A percentile compares a stretch with the other conserved stretches of the same genome.
These are phyloP conservation scores for Auriscalpium vulgare DNA, from an alignment of 768 basidiomycete species.

Conservation along the genomic window DNA sequence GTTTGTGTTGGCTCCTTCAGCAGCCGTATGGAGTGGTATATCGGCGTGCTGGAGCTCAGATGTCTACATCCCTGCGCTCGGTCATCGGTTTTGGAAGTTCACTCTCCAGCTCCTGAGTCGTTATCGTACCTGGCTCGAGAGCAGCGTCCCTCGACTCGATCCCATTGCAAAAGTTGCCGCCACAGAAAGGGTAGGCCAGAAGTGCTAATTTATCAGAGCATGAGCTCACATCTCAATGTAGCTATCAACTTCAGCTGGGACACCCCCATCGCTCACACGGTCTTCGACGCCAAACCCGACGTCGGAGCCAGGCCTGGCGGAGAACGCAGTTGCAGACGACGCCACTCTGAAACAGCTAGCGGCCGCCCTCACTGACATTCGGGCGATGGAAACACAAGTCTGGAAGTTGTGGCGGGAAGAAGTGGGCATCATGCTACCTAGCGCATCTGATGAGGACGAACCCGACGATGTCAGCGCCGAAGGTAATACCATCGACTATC, in stretches of 20 bases:
- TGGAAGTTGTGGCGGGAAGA: slow-evolving; percentile 60
- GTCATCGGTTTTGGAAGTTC: slow-evolving; percentile 83
- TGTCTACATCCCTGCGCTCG: slow-evolving; percentile 76
- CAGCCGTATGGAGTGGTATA: slow-evolving; percentile 65
- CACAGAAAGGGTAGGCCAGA: slow-evolving; percentile 20
- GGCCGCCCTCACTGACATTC: slow-evolving; percentile 62
- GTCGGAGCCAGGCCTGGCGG: slow-evolving; percentile 42
- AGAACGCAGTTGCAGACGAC: slow-evolving; percentile 57
- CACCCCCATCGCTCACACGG: slow-evolving; percentile 27
- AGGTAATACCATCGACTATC: slow-evolving; percentile 31
- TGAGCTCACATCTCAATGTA: not conserved
- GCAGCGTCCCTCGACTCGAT: slow-evolving; percentile 38
- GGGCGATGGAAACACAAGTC: slow-evolving; percentile 43
- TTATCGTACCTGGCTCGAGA: slow-evolving; percentile 34
- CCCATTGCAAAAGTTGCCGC: slow-evolving; percentile 22
- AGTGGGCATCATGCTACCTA: slow-evolving; percentile 54
- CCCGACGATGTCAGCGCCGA: slow-evolving; percentile 31
- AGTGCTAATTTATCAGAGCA: not conserved
- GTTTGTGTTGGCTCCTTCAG: slow-evolving; percentile 57
- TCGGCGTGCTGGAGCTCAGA: slow-evolving; percentile 81
- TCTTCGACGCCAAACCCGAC: slow-evolving; percentile 44
- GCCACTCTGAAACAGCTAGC: slow-evolving; percentile 55
- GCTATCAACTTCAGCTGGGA: not conserved
- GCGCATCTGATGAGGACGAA: slow-evolving; percentile 23
- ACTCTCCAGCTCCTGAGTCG: slow-evolving; percentile 66